These are phyloP conservation scores for Aspergillus fischeri DNA, from an alignment of 2,329 filamentous ascomycete genomes.

Conservation along the genomic window DNA sequence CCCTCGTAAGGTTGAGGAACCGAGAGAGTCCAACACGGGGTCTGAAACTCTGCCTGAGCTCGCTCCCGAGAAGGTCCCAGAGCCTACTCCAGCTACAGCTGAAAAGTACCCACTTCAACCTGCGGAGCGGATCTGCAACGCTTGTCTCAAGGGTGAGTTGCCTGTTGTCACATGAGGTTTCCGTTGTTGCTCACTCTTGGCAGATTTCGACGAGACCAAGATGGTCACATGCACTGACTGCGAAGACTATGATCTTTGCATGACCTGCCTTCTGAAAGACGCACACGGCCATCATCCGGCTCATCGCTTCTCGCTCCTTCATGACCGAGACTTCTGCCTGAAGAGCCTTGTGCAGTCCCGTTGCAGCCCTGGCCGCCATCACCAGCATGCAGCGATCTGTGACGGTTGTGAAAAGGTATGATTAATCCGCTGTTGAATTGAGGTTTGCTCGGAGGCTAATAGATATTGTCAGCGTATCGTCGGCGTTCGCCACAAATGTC, in stretches of 20 bases:
- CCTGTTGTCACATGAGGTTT: not conserved
- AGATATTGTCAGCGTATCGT: constrained; percentile 59
- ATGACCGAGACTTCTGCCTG: constrained; percentile 53
- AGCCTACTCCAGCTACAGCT: constrained; percentile 20
- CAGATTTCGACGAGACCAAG: constrained; percentile 68
- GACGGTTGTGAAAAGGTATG: constrained; percentile 79
- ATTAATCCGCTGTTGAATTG: constrained; percentile 5
- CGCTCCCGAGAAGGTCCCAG: constrained; percentile 22
- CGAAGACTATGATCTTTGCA: constrained; percentile 89
- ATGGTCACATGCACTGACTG: constrained; percentile 84
- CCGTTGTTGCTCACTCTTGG: constrained; percentile 18
- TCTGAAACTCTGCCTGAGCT: constrained; percentile 12
- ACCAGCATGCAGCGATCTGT: constrained; percentile 82
- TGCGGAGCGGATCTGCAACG: constrained; percentile 57
- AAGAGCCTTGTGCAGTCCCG: constrained; percentile 60
- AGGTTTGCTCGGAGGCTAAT: constrained; percentile 14
- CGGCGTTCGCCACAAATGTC: constrained; percentile 92
- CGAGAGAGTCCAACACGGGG: constrained; percentile 14
- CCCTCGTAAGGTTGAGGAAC: constrained; percentile 50
- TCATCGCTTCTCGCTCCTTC: constrained; percentile 66
- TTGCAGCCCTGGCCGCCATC: constrained; percentile 74
- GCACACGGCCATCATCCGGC: constrained; percentile 87
- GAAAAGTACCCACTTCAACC: not conserved
- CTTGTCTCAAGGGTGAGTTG: constrained; percentile 57
- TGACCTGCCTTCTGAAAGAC: constrained; percentile 69